Base-by-base conservation (phyloP, 169 alveolate species). In the Plasmodium knowlesi region DNA sequence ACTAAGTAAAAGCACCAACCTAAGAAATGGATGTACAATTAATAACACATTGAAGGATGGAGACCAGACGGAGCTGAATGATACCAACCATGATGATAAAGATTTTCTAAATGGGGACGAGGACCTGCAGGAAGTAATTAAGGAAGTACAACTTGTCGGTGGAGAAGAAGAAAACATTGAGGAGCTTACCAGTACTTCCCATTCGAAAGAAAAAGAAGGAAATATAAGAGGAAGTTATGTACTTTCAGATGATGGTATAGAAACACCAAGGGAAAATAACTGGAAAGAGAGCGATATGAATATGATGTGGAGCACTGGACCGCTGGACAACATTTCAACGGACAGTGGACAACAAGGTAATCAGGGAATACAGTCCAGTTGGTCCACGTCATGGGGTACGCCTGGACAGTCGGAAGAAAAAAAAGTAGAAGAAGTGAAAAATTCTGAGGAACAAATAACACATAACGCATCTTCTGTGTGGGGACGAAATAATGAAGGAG, bases 401-500 rank as follows among this genome's bases (percentile, higher is more conserved):
- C 19, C 16, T 3, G 43, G 46, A 22, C 28, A 74, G 82, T 53
- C 25, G 82, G 82, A 16, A 19, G 39, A 3, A 32, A 32, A 32
- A 32, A 32, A 32, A 3, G 41, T 30, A 74, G 43, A 28, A 16
- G 19, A 19, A 74, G 82, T 32, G 82, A 14, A 25, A 28, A 43
- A 25, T 8, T 1, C 53, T 34, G 14, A 12, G 14, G 46, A 32
- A 3, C 16, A 53, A 30, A 67, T 3, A n/a, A 1, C 70, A 28
- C n/a, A 30, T 0, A 14, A 8, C 41, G 46, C 19, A 28, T 10
- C 70, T 9, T 2, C 41, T 10, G 41, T 37, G 70, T 34, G 41
- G 43, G 82, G 28, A 74, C 82, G 22, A 74, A 43, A 39, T 16
- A 61, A 76, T 32, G 34, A 76, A 6, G 84, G 84, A 10, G 84